Percentiles rank a stretch among this genome's conserved stretches.
phyloP scores from a whole-genome alignment of 768 basidiomycete species.

The Exidia glandulosa region DNA sequence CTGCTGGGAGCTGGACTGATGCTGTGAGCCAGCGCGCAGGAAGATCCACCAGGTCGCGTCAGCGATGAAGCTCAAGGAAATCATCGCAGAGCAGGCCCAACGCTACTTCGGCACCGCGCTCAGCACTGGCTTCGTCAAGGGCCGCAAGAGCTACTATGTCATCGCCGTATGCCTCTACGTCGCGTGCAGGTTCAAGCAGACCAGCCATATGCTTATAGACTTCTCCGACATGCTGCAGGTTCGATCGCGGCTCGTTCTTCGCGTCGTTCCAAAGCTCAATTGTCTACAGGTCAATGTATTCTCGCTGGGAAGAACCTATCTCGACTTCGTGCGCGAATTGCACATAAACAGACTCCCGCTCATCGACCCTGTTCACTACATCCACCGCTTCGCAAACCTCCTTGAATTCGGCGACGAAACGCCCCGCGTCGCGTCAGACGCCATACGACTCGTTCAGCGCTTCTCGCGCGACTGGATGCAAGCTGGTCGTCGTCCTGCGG shows the following conservation, averaged over 20 bases:
- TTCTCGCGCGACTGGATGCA: slow-evolving; percentile 98
- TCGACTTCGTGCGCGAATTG: slow-evolving; percentile 83
- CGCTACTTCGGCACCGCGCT: slow-evolving; percentile 90
- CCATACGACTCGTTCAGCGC: slow-evolving; percentile 83
- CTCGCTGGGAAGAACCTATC: slow-evolving; percentile 90
- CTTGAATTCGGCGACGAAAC: slow-evolving; percentile 96
- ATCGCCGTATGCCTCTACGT: slow-evolving; percentile 94
- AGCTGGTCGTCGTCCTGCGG: slow-evolving; percentile 86
- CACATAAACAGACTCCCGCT: slow-evolving; percentile 68
- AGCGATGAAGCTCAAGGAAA: slow-evolving; percentile 66
- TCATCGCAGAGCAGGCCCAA: slow-evolving; percentile 69
- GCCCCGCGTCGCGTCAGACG: slow-evolving; percentile 83
- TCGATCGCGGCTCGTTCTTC: slow-evolving; percentile 5
- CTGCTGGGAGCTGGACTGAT: neutral
- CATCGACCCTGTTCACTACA: slow-evolving; percentile 94
- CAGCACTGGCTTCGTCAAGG: slow-evolving; percentile 88
- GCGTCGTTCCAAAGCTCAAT: neutral
- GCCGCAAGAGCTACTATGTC: slow-evolving; percentile 83
- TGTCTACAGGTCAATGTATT: slow-evolving; percentile 82
- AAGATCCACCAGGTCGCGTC: slow-evolving; percentile 78
- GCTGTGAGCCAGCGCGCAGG: slow-evolving; percentile 52
- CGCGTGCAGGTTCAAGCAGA: slow-evolving; percentile 85
- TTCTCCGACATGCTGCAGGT: slow-evolving; percentile 95
- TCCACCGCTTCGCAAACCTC: slow-evolving; percentile 85
- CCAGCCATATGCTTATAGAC: slow-evolving; percentile 96